Conservation (phyloP, 2,329 filamentous ascomycete species). For the Emmonsia crescens region DNA sequence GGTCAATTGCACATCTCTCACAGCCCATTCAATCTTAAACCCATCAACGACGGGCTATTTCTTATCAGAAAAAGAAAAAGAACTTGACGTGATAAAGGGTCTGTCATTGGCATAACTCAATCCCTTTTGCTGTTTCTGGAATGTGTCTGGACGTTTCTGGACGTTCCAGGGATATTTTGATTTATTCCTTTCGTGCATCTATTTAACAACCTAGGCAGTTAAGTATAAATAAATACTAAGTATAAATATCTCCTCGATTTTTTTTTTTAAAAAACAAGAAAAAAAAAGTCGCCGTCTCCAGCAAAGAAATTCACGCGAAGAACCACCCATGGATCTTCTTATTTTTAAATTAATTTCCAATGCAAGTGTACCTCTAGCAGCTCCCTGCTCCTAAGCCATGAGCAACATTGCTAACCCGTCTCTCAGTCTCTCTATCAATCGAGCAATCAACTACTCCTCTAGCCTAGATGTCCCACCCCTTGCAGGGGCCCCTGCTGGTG, state of each 20-base stretch:
- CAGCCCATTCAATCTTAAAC: background rate
- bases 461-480: background rate
- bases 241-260: too few relatives aligned
- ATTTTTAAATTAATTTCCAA: background rate
- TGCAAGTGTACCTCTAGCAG: background rate
- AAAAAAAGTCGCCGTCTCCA: background rate
- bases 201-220: background rate
- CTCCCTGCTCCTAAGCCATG: background rate
- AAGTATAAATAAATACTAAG: background rate
- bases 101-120: background rate
- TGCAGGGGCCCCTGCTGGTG: background rate
- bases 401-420: background rate
- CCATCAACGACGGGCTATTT: background rate
- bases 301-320: background rate
- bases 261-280: background rate
- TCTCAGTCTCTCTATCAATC: background rate
- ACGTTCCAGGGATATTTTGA: background rate
- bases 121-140: background rate
- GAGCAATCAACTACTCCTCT: background rate
- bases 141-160: too few relatives aligned
- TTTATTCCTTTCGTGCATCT: background rate
- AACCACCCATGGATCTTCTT: background rate
- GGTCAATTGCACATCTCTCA: background rate
- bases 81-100: background rate
- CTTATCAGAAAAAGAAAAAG: background rate